Evolutionary conservation across 192 early-diverging fungal species (phyloP), one percentile per base, ranked within the genome.

Genomic region (Coemansia sp.): DNA sequence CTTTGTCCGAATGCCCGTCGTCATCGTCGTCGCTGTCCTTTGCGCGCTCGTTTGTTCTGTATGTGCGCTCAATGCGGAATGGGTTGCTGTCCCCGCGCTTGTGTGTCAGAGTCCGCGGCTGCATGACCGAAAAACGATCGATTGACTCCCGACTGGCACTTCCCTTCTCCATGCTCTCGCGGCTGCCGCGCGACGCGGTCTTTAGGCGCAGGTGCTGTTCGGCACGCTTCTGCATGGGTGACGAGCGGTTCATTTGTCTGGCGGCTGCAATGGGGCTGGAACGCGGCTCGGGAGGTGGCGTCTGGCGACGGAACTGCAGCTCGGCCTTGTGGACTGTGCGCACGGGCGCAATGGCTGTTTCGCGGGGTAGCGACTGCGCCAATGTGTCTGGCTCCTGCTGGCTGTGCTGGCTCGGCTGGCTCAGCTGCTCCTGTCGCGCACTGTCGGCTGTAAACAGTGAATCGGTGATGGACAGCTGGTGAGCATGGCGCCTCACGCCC

Each of bases 261-360:
- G 66, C 58, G 59, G 66, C 17, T 12, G 50, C 58, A 18, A 69
- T 54, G 29, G 45, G 29, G 48, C 42, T 36, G 29, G 56, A 20
- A 34, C 38, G 56, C 62, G 40, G 14, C 16, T 50, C 11, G 31
- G 60, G 40, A 51, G 30, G 61, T n/a, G 67, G 60, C 42, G 73
- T 60, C 22, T 73, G 48, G 7, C 40, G 58, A 22, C 73, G 73
- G 60, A 73, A 67, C 51, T 81, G 79, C 20, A 81, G 67, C 79
- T 81, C 79, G 17, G 78, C 79, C 52, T 73, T 72, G 56, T 70
- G 73, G 33, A 75, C 79, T 20, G 69, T 51, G 54, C 73, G 78
- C 51, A 63, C 68, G 31, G 66, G 36, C 48, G 60, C 61, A 38
- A 59, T 50, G 8, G 55, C 52, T 10, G 68, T 22, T 29, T 76